A percentile compares a stretch with the other conserved stretches of the same genome.
These are phyloP conservation scores for Alternaria conjuncta DNA, from an alignment of 2,329 filamentous ascomycete genomes.

Conservation along the genomic window DNA sequence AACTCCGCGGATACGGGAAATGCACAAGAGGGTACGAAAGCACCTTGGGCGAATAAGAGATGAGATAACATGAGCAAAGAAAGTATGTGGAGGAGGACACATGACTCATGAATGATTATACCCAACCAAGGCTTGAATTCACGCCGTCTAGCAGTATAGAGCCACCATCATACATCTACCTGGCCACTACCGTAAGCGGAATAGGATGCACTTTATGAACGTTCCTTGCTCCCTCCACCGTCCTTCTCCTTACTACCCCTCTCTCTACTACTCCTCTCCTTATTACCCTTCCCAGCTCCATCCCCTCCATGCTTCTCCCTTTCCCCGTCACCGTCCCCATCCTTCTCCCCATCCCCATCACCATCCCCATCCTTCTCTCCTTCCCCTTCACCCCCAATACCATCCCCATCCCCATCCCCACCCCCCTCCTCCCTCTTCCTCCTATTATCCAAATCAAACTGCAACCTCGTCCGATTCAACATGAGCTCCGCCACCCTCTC, in stretches of 20 bases:
- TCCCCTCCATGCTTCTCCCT: not conserved
- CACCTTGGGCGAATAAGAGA: slow-evolving; percentile 32
- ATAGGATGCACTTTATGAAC: no score
- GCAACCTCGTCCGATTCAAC: not conserved
- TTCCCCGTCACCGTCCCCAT: not conserved
- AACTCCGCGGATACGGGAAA: no score
- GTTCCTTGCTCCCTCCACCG: not conserved
- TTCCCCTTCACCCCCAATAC: no score
- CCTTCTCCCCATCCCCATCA: not conserved
- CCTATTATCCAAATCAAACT: not conserved
- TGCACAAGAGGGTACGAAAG: slow-evolving; percentile 26
- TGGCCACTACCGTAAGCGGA: not conserved
- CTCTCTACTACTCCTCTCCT: not conserved
- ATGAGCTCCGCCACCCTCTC: not conserved
- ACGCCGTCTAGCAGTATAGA: not conserved
- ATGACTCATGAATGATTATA: not conserved
- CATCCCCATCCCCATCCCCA: no score
- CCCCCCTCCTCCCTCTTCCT: not conserved
- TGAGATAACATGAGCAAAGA: not conserved
- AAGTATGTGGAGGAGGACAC: not conserved
- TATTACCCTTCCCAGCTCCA: not conserved
- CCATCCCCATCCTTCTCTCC: not conserved
- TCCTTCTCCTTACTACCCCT: not conserved
- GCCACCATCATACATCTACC: not conserved
- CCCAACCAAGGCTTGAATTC: not conserved